phyloP scores from a whole-genome alignment of 1,139 yeast genomes.

The Nakaseomyces sp. region DNA sequence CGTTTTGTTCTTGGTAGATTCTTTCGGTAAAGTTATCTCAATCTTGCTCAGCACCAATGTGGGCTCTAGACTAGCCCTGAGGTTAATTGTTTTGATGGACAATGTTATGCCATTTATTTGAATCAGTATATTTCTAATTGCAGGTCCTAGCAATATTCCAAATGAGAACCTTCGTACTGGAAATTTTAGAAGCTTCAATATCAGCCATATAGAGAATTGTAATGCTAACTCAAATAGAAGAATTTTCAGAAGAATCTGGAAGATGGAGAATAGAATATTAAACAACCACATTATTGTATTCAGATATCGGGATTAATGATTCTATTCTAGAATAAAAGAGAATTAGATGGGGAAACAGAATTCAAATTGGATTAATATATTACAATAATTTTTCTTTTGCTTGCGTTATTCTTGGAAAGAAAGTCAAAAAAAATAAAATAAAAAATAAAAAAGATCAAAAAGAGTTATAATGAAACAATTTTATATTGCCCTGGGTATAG shows the following conservation, averaged over 20 bases:
- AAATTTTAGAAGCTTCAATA: not conserved
- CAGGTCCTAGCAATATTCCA: conserved; percentile 17
- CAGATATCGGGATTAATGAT: too few relatives aligned
- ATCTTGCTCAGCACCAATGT: conserved; percentile 17
- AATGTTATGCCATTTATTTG: conserved; percentile 11
- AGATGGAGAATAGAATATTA: not conserved
- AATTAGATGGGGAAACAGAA: too few relatives aligned
- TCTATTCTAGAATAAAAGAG: too few relatives aligned
- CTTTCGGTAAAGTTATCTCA: conserved; percentile 10
- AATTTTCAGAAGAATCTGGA: not conserved
- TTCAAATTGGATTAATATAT: too few relatives aligned
- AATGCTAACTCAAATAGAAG: not conserved
- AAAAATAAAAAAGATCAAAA: too few relatives aligned
- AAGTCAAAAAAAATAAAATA: too few relatives aligned
- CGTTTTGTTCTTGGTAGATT: not conserved
- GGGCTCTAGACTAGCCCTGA: conserved; percentile 16
- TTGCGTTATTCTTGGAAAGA: too few relatives aligned
- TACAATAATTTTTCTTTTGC: too few relatives aligned
- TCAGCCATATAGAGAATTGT: not conserved
- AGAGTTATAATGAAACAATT: too few relatives aligned
- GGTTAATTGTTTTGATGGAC: conserved; percentile 11
- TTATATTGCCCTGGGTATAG: too few relatives aligned
- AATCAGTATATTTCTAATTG: conserved; percentile 12
- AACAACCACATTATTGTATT: not conserved
- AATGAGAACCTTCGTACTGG: conserved; percentile 11